Conservation (phyloP, 2,329 filamentous ascomycete species). For the Lasiodiplodia hormozganensis region DNA sequence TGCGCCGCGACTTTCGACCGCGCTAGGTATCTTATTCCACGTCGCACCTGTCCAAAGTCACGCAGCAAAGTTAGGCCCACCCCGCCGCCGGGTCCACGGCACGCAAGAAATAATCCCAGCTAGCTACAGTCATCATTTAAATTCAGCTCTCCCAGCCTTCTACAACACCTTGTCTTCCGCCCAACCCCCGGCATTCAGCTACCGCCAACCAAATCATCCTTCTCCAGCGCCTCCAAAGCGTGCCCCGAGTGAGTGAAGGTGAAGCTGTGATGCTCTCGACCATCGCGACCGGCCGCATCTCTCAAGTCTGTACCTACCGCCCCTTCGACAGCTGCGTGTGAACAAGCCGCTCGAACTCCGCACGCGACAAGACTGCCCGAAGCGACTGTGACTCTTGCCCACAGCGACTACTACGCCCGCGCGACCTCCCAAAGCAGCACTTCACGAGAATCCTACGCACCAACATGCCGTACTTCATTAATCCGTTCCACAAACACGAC, state of each 20-base stretch:
- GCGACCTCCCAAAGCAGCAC: slow-evolving; percentile 10
- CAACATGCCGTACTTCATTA: slow-evolving; percentile 50
- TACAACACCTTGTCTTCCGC: background rate
- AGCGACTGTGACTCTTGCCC: slow-evolving; percentile 16
- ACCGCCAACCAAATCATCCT: slow-evolving; percentile 13
- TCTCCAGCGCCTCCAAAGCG: slow-evolving; percentile 9
- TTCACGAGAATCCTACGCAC: background rate
- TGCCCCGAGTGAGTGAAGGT: slow-evolving; percentile 18
- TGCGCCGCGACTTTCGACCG: slow-evolving; percentile 3
- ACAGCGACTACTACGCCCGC: slow-evolving; percentile 9
- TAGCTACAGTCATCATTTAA: slow-evolving; percentile 2
- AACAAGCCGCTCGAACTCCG: background rate
- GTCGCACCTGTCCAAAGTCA: slow-evolving; percentile 4
- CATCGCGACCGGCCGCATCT: background rate
- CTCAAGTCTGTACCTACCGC: slow-evolving; percentile 5
- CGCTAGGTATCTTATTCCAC: slow-evolving; percentile 21
- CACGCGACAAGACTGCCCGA: slow-evolving; percentile 5
- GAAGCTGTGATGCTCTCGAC: slow-evolving; percentile 21
- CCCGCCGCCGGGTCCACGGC: slow-evolving; percentile 15
- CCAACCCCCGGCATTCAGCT: slow-evolving; percentile 4
- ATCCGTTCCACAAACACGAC: slow-evolving; percentile 60
- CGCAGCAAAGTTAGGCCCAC: slow-evolving; percentile 16
- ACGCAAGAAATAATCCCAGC: background rate
- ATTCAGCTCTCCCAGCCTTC: slow-evolving; percentile 8
- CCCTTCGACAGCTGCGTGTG: background rate